Evolutionary conservation across 805 yeast genomes (phyloP).

Genomic region (Trichomonascus vanleenenianus): DNA sequence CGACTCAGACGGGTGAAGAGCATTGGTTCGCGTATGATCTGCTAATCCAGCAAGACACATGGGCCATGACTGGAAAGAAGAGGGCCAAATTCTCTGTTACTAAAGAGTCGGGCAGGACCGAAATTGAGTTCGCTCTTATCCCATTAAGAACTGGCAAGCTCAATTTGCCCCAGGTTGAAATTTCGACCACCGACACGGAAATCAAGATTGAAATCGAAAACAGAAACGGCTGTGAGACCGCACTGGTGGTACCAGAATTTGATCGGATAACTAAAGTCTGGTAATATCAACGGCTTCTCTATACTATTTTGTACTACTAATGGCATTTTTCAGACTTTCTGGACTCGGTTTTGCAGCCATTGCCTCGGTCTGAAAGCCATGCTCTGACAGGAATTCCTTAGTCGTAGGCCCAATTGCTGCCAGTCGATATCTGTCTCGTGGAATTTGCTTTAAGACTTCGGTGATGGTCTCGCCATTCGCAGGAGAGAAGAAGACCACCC

Average conservation of each 20-base stretch:
- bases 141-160: conserved; percentile 76
- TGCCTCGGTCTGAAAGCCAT: conserved; percentile 50
- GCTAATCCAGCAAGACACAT: conserved; percentile 50
- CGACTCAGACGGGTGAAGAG: conserved; percentile 6
- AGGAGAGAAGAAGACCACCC: conserved; percentile 89
- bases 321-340: conserved; percentile 38
- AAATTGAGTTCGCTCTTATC: conserved; percentile 42
- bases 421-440: conserved; percentile 32
- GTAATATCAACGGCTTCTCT: conserved; percentile 24
- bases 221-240: conserved; percentile 58
- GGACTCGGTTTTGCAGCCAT: conserved; percentile 74
- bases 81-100: conserved; percentile 40
- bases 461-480: conserved; percentile 72
- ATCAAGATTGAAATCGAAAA: conserved; percentile 50
- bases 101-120: conserved; percentile 17
- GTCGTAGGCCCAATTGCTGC: conserved; percentile 96
- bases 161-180: conserved; percentile 53
- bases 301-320: neutral
- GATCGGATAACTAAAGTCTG: conserved; percentile 56
- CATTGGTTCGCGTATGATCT: conserved; percentile 41
- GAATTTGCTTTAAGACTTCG: conserved; percentile 30
- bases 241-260: conserved; percentile 63
- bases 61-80: conserved; percentile 75
- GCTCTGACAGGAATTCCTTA: conserved; percentile 42
- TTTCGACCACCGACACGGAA: conserved; percentile 25